Conservation (phyloP, 805 yeast species). For the Candida oleophila region DNA sequence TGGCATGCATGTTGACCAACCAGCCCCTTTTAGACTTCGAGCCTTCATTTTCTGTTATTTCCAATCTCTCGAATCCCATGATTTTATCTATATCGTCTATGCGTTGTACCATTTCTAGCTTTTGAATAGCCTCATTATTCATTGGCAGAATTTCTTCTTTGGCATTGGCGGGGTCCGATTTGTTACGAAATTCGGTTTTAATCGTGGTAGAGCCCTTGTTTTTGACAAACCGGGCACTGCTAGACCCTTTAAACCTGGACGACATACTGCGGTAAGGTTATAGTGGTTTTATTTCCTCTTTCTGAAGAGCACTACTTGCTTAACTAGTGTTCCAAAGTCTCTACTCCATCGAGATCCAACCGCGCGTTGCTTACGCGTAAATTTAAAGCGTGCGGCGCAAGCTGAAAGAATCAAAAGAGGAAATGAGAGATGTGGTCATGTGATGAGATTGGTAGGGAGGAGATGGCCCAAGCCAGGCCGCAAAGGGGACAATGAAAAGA, state of each 20-base stretch:
- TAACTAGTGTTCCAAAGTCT: too few species aligned
- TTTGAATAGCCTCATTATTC: slow-evolving; percentile 39
- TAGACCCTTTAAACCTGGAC: slow-evolving; percentile 44
- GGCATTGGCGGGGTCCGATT: slow-evolving; percentile 21
- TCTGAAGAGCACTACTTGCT: too few species aligned
- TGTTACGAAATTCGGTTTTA: slow-evolving; percentile 18
- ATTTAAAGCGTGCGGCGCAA: neutral
- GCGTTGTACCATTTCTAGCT: slow-evolving; percentile 53
- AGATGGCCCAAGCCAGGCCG: too few species aligned
- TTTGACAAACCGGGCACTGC: slow-evolving; percentile 53
- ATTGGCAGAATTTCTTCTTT: slow-evolving; percentile 29
- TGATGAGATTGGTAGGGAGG: neutral
- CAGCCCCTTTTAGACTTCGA: slow-evolving; percentile 67
- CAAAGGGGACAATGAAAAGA: too few species aligned
- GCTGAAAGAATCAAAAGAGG: neutral
- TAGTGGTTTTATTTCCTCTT: too few species aligned
- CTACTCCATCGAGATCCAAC: neutral
- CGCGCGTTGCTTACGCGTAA: neutral
- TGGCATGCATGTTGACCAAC: slow-evolving; percentile 93
- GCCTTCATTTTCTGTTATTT: slow-evolving; percentile 61
- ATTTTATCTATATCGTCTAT: slow-evolving; percentile 69
- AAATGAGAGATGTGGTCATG: neutral
- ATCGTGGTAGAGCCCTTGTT: slow-evolving; percentile 24
- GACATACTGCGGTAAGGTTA: neutral
- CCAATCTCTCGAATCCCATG: slow-evolving; percentile 87